Percentiles rank a stretch among this genome's conserved stretches.
Evolutionary conservation across 2,329 filamentous ascomycete genomes (phyloP).

Genomic region (Aspergillus quadricinctus): DNA sequence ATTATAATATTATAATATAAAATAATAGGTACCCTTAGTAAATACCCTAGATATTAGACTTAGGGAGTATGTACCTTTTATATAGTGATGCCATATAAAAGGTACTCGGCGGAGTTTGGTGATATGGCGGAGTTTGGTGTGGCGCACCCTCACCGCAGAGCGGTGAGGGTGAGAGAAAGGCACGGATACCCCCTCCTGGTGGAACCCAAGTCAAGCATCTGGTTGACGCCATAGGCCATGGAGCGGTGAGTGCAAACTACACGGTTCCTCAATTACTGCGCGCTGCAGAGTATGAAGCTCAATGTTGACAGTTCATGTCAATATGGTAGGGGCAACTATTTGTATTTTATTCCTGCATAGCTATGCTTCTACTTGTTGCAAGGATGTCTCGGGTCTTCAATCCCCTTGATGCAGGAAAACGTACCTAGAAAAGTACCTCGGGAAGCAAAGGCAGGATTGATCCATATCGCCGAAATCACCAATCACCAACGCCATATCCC

Average conservation of each 20-base stretch:
- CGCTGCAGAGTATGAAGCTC: neutral
- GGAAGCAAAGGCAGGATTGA: neutral
- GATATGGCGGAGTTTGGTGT: too few species aligned
- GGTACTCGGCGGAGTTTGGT: too few species aligned
- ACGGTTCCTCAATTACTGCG: neutral
- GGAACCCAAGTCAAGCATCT: neutral
- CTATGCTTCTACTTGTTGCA: neutral
- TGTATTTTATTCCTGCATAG: neutral
- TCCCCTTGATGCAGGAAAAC: neutral
- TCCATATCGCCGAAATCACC: neutral
- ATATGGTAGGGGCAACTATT: neutral
- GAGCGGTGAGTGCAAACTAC: neutral
- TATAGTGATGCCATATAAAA: too few species aligned
- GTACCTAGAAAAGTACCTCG: neutral
- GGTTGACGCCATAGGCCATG: neutral
- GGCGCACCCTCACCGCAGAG: too few species aligned
- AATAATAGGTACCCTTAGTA: too few species aligned
- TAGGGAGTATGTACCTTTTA: too few species aligned
- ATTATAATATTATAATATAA: too few species aligned
- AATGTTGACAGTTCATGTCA: neutral
- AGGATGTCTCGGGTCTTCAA: neutral
- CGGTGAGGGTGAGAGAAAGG: too few species aligned
- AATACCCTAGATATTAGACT: too few species aligned
- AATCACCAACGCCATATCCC: neutral
- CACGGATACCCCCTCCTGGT: neutral